Evolutionary conservation across 371 early-diverging fungal species (phyloP).

Genomic region (Mucor racemosus): DNA sequence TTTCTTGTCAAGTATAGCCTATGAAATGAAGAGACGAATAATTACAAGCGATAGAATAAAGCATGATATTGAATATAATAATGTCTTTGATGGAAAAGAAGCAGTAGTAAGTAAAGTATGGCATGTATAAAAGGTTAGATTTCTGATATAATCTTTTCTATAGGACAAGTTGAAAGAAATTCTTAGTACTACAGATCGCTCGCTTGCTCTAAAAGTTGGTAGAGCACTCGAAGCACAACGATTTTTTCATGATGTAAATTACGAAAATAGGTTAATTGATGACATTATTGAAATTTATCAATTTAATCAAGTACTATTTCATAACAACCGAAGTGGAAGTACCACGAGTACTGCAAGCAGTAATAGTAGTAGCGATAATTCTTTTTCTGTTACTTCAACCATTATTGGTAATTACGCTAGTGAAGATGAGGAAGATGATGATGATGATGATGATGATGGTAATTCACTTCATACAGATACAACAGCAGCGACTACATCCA

Average conservation of each 20-base stretch:
- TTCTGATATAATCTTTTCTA: neutral
- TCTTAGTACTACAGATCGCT: slow-evolving; percentile 67
- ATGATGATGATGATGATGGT: slow-evolving; percentile 6
- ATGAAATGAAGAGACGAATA: slow-evolving; percentile 62
- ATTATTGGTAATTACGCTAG: slow-evolving; percentile 26
- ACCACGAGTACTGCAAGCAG: slow-evolving; percentile 15
- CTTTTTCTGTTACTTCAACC: slow-evolving; percentile 8
- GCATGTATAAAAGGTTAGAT: neutral
- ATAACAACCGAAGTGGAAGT: slow-evolving; percentile 8
- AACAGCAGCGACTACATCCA: neutral
- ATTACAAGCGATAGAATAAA: slow-evolving; percentile 62
- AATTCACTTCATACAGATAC: slow-evolving; percentile 8
- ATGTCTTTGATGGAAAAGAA: slow-evolving; percentile 81
- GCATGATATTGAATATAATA: slow-evolving; percentile 78
- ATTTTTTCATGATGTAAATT: slow-evolving; percentile 76
- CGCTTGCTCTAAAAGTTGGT: slow-evolving; percentile 70
- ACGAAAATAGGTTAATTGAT: slow-evolving; percentile 68
- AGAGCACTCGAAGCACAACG: slow-evolving; percentile 75
- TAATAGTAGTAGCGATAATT: slow-evolving; percentile 5
- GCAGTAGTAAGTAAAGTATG: slow-evolving; percentile 67
- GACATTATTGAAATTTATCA: slow-evolving; percentile 67
- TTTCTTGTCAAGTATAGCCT: slow-evolving; percentile 78
- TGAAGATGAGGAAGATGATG: slow-evolving; percentile 18
- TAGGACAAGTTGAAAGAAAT: slow-evolving; percentile 67
- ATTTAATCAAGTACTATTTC: slow-evolving; percentile 50